phyloP scores from a whole-genome alignment of 768 basidiomycete species.

The Phanerodontia chrysosporium region DNA sequence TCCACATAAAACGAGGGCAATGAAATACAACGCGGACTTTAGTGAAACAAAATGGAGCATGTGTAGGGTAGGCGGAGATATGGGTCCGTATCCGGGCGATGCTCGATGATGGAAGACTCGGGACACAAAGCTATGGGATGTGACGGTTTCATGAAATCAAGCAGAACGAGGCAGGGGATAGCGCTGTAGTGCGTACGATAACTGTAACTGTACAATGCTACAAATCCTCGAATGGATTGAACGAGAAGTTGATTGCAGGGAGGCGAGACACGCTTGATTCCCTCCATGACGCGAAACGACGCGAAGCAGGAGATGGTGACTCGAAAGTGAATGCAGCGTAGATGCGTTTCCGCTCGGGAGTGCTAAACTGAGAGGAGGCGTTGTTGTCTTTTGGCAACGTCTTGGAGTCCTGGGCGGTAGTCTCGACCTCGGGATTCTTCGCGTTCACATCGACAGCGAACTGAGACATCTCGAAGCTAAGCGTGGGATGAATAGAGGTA shows the following conservation, averaged over 20 bases:
- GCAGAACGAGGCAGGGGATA: too few species aligned
- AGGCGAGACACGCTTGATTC: slow-evolving; percentile 17
- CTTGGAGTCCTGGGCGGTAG: neutral
- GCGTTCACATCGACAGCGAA: neutral
- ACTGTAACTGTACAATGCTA: neutral
- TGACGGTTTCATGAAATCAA: neutral
- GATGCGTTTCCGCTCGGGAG: slow-evolving; percentile 69
- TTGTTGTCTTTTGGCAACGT: neutral
- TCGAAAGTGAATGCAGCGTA: slow-evolving; percentile 78
- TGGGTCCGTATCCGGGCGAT: neutral
- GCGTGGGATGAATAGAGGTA: too few species aligned
- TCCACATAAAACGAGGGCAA: neutral
- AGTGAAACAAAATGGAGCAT: neutral
- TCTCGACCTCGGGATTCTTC: neutral
- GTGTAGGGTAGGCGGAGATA: neutral
- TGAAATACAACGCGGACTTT: neutral
- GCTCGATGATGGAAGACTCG: neutral
- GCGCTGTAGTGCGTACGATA: neutral
- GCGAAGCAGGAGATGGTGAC: slow-evolving; percentile 60
- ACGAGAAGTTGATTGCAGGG: neutral
- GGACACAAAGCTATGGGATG: neutral
- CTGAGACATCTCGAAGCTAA: neutral
- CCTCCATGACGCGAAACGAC: slow-evolving; percentile 38
- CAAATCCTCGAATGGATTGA: neutral
- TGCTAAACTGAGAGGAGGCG: slow-evolving; percentile 36